phyloP scores from a whole-genome alignment of 805 yeast genomes.

The baker's yeast (Saccharomyces cerevisiae) region DNA sequence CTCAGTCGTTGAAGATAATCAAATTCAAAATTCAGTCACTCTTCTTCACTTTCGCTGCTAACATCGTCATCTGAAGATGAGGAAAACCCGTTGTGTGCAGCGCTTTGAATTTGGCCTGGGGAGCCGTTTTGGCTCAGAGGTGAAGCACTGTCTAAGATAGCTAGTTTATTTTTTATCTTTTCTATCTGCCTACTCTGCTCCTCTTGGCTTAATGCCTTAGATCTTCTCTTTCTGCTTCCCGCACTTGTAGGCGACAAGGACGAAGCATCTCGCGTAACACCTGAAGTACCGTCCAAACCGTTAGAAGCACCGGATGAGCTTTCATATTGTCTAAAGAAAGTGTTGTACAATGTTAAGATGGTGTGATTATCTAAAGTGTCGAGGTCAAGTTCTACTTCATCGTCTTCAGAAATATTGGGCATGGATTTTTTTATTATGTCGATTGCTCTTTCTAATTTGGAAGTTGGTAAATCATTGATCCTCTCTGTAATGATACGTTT shows the following conservation, averaged over 20 bases:
- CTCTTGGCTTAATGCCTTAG: conserved; percentile 53
- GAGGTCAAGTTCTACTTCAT: conserved; percentile 94
- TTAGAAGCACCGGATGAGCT: conserved; percentile 24
- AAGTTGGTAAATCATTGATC: conserved; percentile 68
- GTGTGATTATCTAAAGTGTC: conserved; percentile 84
- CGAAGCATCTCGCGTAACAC: conserved; percentile 8
- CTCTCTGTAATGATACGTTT: conserved; percentile 86
- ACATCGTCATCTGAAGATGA: conserved; percentile 40
- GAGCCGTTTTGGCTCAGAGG: conserved; percentile 36
- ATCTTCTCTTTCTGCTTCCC: conserved; percentile 36
- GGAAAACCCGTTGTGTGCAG: conserved; percentile 12
- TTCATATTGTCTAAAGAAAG: conserved; percentile 51
- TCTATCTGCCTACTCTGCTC: conserved; percentile 63
- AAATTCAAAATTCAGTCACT: conserved; percentile 29
- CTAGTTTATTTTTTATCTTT: conserved; percentile 63
- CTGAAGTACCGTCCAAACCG: conserved; percentile 5
- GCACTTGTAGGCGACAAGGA: conserved; percentile 25
- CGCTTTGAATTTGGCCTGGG: conserved; percentile 26
- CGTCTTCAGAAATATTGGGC: conserved; percentile 55
- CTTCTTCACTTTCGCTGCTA: conserved; percentile 68
- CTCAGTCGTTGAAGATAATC: no score
- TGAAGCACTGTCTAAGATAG: conserved; percentile 54
- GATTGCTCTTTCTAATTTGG: conserved; percentile 74
- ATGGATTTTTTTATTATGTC: conserved; percentile 74
- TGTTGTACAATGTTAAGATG: conserved; percentile 72